Percentiles rank a stretch among this genome's conserved stretches.
These are phyloP conservation scores for Botryotinia calthae DNA, from an alignment of 2,329 filamentous ascomycete genomes.

Conservation along the genomic window DNA sequence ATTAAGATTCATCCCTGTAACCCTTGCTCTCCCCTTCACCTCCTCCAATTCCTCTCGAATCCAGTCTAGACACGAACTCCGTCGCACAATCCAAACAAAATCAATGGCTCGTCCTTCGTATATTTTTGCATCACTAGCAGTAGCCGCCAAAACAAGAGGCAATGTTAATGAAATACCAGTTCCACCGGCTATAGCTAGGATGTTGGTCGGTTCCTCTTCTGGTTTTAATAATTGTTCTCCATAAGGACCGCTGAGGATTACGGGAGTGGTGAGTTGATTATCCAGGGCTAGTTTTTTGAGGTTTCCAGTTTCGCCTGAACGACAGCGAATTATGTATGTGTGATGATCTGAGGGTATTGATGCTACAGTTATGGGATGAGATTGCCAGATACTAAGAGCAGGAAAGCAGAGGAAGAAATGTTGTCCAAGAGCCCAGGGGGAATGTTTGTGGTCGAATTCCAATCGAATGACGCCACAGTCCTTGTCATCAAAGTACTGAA, in stretches of 20 bases:
- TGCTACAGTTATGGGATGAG: slow-evolving; percentile 74
- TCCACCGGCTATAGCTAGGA: slow-evolving; percentile 56
- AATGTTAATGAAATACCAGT: slow-evolving; percentile 58
- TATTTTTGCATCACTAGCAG: slow-evolving; percentile 34
- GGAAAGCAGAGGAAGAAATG: slow-evolving; percentile 79
- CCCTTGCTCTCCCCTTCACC: slow-evolving; percentile 44
- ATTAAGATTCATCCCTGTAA: slow-evolving; percentile 44
- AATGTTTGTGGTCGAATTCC: slow-evolving; percentile 66
- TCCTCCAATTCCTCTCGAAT: slow-evolving; percentile 53
- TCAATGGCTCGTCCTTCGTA: slow-evolving; percentile 43
- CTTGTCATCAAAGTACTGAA: slow-evolving; percentile 1
- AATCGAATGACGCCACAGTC: slow-evolving; percentile 64
- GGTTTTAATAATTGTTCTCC: slow-evolving; percentile 28
- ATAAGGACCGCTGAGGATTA: slow-evolving; percentile 16
- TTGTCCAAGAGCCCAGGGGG: slow-evolving; percentile 64
- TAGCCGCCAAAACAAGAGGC: slow-evolving; percentile 47
- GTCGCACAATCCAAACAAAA: slow-evolving; percentile 64
- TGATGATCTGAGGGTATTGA: slow-evolving; percentile 64
- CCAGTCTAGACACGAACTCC: slow-evolving; percentile 55
- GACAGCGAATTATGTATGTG: slow-evolving; percentile 57
- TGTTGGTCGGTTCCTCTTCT: slow-evolving; percentile 42
- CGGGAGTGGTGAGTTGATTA: not conserved
- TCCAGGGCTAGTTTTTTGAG: slow-evolving; percentile 36
- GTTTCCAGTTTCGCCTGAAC: slow-evolving; percentile 53
- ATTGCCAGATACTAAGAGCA: slow-evolving; percentile 68